Evolutionary conservation across 495 filamentous ascomycete species (phyloP), one percentile per base, ranked within the genome.

Genomic region (Tuber melanosporum): DNA sequence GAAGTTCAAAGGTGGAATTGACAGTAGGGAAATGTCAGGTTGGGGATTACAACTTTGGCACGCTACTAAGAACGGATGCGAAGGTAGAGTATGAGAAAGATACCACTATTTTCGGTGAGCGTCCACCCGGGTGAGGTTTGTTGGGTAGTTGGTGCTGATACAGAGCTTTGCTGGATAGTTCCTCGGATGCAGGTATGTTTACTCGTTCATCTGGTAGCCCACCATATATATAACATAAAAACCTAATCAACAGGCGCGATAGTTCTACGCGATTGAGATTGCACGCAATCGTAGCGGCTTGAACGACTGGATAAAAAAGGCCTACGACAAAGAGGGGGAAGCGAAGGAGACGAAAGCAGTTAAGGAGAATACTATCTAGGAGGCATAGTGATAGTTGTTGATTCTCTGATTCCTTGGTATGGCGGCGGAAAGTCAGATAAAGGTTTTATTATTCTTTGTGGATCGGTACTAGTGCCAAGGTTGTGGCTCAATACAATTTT

Each of bases 31-130:
- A 20, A 26, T 36, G 14, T 41, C 70, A 89, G 85, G 87, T 99
- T 39, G 90, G 93, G 73, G 96, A 98, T 84, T 99, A 90, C 88
- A 99, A 97, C 87, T 99, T 98, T 85, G 95, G 95, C 71, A 97
- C 95, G 7, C 92, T 99, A 87, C 78, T 99, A 80, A 88, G 95
- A 43, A 86, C 88, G 70, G 93, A 90, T 82, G 89, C 94, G 17
- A 92, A 91, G 81, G 88, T 80, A 46, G 96, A 98, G 84, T 98
- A 98, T 82, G 92, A 91, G 46, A 87, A 95, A 85, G 88, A 97
- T 70, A 93, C 91, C 77, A 97, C 94, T 3, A 97, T 99, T 72
- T 98, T 99, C 84, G 92, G 91, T 93, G 82, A 49, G 86, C 78
- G 41, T 57, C 0, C 41, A 15, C 71, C 14, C 22, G 3, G 19